Base-by-base conservation (phyloP, 108 stramenopile genomes). In the Mediolabrus comicus region DNA sequence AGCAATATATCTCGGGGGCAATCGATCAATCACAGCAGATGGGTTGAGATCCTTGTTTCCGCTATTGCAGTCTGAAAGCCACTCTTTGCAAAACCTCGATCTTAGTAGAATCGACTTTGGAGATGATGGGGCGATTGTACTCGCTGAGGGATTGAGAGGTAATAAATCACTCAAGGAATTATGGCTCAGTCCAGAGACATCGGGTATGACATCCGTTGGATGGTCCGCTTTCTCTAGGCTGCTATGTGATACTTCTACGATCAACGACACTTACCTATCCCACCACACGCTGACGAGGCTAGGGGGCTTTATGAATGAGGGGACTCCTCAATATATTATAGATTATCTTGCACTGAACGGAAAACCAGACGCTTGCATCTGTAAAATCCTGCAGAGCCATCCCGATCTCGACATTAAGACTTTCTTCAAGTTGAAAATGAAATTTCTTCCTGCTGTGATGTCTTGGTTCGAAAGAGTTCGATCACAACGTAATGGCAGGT, bases 181-280 rank as follows among this genome's bases (percentile, higher is more conserved):
- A n/a, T 1, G 8, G 24, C n/a, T 29, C 39, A 14, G 12, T 41
- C 11, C 39, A 11, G 11, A 14, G 14, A 41, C 39, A 41, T 11
- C 12, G 14, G 12, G n/a, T n/a, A 62, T 62, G 26, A 62, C 60
- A 25, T 38, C 43, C 16, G 29, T 12, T 38, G 60, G 60, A 13
- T 62, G 61, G 61, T 13, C 61, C 11, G 61, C 39, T 1, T 27
- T 62, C n/a, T 62, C 61, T 51, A 62, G 53, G 53, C 49, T 53
- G n/a, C 61, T 62, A 14, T 62, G 61, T 53, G 61, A 62, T 62
- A 62, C 61, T 27, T 54, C 61, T 35, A 62, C 49, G 7, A 27
- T 62, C 61, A 53, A 62, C 61, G 53, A 53, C 14, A 62, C 61
- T 4, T 62, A 54, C 61, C 16, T 53, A 4, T 62, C 61, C 4